Evolutionary conservation across 495 filamentous ascomycete genomes (phyloP), one percentile per base, ranked within the genome.

Genomic region (Neurospora pannonica): DNA sequence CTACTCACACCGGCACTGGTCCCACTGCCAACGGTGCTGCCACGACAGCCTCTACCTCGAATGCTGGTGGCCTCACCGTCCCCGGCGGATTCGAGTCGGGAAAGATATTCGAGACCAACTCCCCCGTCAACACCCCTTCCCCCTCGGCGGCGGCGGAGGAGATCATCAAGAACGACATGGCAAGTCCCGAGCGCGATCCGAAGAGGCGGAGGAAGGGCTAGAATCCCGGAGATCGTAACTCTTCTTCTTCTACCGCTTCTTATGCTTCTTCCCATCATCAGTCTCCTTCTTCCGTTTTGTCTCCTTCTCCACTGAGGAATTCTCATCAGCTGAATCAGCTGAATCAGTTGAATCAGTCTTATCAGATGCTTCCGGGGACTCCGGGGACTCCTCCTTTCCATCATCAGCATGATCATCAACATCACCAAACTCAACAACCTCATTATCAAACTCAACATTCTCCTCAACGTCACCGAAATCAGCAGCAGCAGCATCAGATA

Each of bases 101-200:
- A 5, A 76, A 79, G 67, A 75, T 82, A 36, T 73, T 81, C 37
- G 82, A 83, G 71, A 79, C 79, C 31, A 79, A 80, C 21, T 80
- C 78, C 24, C 74, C 77, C 8, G 75, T 77, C 15, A 81, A 83
- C 71, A 84, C 82, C 3, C 84, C 85, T 0, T 86, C 84, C 71
- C 81, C 54, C 11, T 36, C 84, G 34, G 81, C 82, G n/a, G 83
- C 77, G 2, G 86, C 85, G 3, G 85, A 87, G 76, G 85, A 86
- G 77, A 84, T 86, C 42, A 31, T 77, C 0, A 76, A 83, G 70
- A 75, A 82, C 31, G 84, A 84, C 38, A 46, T 80, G 17, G 78
- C 80, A 15, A 86, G 83, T 48, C 83, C 85, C 0, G 79, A 79
- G 72, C 78, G 83, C 54, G 82, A 79, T 60, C 24, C 77, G 1